Evolutionary conservation across 2,329 filamentous ascomycete species (phyloP).

Genomic region (Lachnellula cervina): DNA sequence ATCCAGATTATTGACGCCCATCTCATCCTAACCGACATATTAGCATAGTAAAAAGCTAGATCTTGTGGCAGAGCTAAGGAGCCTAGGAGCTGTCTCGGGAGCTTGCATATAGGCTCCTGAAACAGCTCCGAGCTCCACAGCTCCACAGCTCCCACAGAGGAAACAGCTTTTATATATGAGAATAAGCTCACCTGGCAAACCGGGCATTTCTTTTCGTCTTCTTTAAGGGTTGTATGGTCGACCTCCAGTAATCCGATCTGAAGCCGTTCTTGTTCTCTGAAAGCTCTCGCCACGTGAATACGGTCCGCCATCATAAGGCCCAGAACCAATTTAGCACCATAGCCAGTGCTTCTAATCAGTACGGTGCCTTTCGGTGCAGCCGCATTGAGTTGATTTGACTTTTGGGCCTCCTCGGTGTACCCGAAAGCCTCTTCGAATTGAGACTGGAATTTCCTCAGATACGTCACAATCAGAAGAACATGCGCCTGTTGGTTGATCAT

Average conservation of each 20-base stretch:
- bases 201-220: conserved; percentile 12
- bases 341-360: conserved; percentile 17
- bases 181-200: too few relatives aligned
- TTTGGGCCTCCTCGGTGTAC: conserved; percentile 3
- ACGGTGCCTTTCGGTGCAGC: background rate
- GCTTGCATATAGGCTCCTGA: too few relatives aligned
- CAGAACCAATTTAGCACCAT: conserved; percentile 20
- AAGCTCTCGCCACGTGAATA: conserved; percentile 9
- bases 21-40: too few relatives aligned
- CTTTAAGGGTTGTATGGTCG: background rate
- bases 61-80: too few relatives aligned
- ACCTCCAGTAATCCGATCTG: conserved; percentile 10
- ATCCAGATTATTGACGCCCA: conserved; percentile 8
- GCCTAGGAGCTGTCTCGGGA: too few relatives aligned
- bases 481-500: background rate
- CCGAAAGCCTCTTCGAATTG: conserved; percentile 16
- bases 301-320: conserved; percentile 24
- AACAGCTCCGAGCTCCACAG: too few relatives aligned
- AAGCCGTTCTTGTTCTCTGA: conserved; percentile 1
- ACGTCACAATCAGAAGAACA: background rate
- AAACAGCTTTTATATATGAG: too few relatives aligned
- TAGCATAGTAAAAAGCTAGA: too few relatives aligned
- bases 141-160: too few relatives aligned
- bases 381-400: background rate
- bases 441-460: conserved; percentile 8